Percentiles rank a stretch among this genome's conserved stretches.
phyloP scores from a whole-genome alignment of 2,329 filamentous ascomycete genomes.

The Aureobasidium sp. region DNA sequence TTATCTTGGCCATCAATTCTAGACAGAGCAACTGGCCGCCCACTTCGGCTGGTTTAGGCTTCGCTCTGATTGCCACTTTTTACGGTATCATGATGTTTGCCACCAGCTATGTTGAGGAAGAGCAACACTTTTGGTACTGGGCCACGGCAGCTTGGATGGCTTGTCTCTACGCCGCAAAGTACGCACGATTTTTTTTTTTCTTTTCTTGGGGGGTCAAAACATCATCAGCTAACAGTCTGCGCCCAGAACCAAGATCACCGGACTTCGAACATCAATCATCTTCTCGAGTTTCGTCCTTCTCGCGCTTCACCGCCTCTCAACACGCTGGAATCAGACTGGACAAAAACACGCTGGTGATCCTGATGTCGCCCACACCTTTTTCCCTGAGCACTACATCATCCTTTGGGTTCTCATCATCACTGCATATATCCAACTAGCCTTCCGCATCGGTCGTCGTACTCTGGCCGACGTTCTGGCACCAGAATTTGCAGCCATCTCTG shows the following conservation, averaged over 20 bases:
- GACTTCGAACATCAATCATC: background rate
- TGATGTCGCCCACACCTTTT: conserved; percentile 70
- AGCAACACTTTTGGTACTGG: conserved; percentile 99
- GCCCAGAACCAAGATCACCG: background rate
- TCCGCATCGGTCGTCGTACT: conserved; percentile 34
- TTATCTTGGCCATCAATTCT: conserved; percentile 31
- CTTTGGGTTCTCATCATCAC: conserved; percentile 69
- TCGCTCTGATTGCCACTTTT: conserved; percentile 30
- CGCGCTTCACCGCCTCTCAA: conserved; percentile 56
- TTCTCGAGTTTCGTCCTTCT: conserved; percentile 39
- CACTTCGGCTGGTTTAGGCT: conserved; percentile 42
- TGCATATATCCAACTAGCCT: conserved; percentile 59
- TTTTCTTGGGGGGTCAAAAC: too few relatives aligned
- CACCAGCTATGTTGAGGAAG: conserved; percentile 95
- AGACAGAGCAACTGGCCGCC: conserved; percentile 27
- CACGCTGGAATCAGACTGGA: conserved; percentile 93
- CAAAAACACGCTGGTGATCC: conserved; percentile 91
- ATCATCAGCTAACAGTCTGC: background rate
- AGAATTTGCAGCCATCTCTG: conserved; percentile 27
- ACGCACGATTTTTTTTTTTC: too few relatives aligned
- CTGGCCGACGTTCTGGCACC: conserved; percentile 25
- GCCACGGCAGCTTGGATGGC: conserved; percentile 60
- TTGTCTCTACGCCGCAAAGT: conserved; percentile 12
- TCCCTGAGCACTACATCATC: conserved; percentile 55
- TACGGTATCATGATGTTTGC: conserved; percentile 95